Evolutionary conservation across 192 early-diverging fungal species (phyloP).

Genomic region (Backusella tarrabulga): DNA sequence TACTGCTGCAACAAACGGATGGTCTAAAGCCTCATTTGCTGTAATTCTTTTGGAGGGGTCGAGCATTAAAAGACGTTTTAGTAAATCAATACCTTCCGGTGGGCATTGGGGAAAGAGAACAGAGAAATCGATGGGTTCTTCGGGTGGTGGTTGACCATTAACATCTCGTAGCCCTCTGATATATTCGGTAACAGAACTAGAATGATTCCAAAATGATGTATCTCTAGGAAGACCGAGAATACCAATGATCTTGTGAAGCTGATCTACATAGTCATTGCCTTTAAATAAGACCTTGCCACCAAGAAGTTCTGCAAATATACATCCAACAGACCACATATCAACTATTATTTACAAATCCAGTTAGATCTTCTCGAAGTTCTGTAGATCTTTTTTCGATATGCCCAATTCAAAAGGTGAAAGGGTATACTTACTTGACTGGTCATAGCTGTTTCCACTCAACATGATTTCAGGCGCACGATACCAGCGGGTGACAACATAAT

Average conservation of each 20-base stretch:
- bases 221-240: conserved; percentile 86
- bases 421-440: conserved; percentile 73
- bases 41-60: conserved; percentile 87
- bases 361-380: neutral
- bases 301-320: conserved; percentile 92
- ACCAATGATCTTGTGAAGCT: conserved; percentile 87
- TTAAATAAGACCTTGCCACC: conserved; percentile 83
- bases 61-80: conserved; percentile 84
- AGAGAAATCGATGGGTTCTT: conserved; percentile 27
- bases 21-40: conserved; percentile 85
- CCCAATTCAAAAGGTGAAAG: neutral
- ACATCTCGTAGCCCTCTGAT: conserved; percentile 41
- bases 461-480: conserved; percentile 95
- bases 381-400: neutral
- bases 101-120: conserved; percentile 22
- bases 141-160: conserved; percentile 41
- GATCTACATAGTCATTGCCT: conserved; percentile 90
- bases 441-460: conserved; percentile 85
- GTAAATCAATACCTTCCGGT: conserved; percentile 65
- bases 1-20: conserved; percentile 83
- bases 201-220: conserved; percentile 33
- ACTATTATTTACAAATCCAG: conserved; percentile 24
- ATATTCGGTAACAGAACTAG: conserved; percentile 28
- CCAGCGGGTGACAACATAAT: conserved; percentile 96
- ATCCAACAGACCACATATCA: conserved; percentile 94